phyloP scores from a whole-genome alignment of 2,329 filamentous ascomycete genomes.

The Achaetomium macrosporum region DNA sequence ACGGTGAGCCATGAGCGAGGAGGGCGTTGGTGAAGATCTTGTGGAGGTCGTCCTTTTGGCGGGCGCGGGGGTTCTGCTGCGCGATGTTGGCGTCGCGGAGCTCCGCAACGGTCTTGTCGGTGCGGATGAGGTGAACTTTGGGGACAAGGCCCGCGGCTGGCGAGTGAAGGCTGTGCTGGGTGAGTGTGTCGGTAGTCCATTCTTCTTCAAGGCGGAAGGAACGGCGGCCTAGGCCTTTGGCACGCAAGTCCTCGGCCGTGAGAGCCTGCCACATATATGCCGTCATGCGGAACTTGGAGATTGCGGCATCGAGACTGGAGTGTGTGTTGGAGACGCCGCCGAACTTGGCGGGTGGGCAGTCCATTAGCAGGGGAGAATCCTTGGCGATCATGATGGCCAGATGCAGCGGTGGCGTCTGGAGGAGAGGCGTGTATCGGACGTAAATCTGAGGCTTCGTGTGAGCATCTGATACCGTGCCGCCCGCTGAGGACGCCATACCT shows the following conservation, averaged over 20 bases:
- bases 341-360: constrained; percentile 57
- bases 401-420: constrained; percentile 57
- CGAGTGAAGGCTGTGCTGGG: constrained; percentile 26
- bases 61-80: constrained; percentile 55
- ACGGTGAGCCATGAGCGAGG: constrained; percentile 34
- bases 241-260: constrained; percentile 68
- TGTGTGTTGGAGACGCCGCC: constrained; percentile 46
- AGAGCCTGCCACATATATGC: constrained; percentile 74
- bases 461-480: neutral
- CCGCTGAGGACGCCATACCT: neutral
- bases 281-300: constrained; percentile 66
- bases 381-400: constrained; percentile 64
- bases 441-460: constrained; percentile 1
- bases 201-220: constrained; percentile 70
- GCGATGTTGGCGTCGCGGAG: constrained; percentile 58
- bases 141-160: constrained; percentile 34
- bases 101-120: constrained; percentile 60
- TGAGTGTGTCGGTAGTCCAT: constrained; percentile 63
- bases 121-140: constrained; percentile 64
- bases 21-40: constrained; percentile 36
- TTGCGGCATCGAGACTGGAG: constrained; percentile 53
- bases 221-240: constrained; percentile 60
- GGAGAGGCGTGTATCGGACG: constrained; percentile 49
- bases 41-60: constrained; percentile 50
- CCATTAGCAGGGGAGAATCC: constrained; percentile 63